Conservation (phyloP, 257 asterid species). For the Forsythia viridissima region DNA sequence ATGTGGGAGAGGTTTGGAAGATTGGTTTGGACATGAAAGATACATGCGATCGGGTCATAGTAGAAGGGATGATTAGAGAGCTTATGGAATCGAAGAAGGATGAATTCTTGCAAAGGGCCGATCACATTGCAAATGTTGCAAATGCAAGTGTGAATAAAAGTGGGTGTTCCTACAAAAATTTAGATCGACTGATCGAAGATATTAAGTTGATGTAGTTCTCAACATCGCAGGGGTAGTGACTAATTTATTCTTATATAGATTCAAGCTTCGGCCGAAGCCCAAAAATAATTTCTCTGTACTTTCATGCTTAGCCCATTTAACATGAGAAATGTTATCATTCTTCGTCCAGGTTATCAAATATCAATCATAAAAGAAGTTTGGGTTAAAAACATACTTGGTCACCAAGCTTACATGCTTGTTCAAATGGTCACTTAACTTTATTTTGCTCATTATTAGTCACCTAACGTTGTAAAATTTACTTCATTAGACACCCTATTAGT, state of each 20-base stretch:
- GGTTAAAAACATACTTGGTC: no score
- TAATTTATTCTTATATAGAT: neutral
- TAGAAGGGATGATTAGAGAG: constrained; percentile 47
- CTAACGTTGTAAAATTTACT: no score
- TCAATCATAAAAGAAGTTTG: no score
- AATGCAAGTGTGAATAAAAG: constrained; percentile 33
- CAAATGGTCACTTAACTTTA: no score
- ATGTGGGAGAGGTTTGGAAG: constrained; percentile 44
- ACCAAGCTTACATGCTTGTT: no score
- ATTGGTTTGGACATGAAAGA: constrained; percentile 63
- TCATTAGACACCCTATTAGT: no score
- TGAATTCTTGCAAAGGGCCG: constrained; percentile 37
- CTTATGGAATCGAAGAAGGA: constrained; percentile 49
- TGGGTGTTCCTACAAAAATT: constrained; percentile 41
- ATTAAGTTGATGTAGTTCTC: constrained; percentile 22
- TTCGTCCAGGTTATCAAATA: no score
- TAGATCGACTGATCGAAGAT: constrained; percentile 45
- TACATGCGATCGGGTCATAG: constrained; percentile 37
- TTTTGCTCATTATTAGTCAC: no score
- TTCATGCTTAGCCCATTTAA: no score
- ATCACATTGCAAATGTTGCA: constrained; percentile 29
- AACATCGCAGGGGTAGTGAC: neutral
- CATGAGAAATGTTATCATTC: no score
- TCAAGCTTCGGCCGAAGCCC: no score
- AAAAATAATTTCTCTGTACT: no score